phyloP scores from a whole-genome alignment of 306 rosid species.

The Senna tora region DNA sequence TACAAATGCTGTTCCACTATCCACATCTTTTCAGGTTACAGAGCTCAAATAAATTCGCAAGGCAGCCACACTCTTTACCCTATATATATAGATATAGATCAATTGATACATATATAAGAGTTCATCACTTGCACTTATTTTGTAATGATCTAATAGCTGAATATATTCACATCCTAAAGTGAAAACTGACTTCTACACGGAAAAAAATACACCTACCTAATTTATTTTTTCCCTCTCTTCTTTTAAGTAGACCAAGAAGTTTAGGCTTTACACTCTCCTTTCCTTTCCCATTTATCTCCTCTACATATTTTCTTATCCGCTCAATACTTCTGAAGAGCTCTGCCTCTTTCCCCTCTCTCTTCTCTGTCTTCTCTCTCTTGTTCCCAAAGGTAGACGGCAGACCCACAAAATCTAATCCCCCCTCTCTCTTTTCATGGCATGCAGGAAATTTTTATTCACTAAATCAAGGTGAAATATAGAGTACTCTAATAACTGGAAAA shows the following conservation, averaged over 20 bases:
- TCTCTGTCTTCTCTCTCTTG: background rate
- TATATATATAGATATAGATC: background rate
- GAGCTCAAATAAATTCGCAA: no score
- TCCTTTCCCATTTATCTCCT: background rate
- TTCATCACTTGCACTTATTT: background rate
- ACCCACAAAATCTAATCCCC: background rate
- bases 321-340: background rate
- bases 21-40: no score
- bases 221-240: no score
- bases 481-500: background rate
- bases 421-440: no score
- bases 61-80: no score
- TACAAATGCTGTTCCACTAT: no score
- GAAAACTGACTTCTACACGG: background rate
- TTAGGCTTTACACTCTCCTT: background rate
- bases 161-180: background rate
- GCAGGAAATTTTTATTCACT: background rate
- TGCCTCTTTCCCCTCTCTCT: background rate
- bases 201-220: background rate
- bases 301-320: background rate
- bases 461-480: background rate
- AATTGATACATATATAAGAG: background rate
- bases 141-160: background rate
- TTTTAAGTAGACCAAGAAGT: background rate
- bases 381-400: background rate